phyloP scores from a whole-genome alignment of 2,329 filamentous ascomycete genomes.

The Sarocladium strictum region DNA sequence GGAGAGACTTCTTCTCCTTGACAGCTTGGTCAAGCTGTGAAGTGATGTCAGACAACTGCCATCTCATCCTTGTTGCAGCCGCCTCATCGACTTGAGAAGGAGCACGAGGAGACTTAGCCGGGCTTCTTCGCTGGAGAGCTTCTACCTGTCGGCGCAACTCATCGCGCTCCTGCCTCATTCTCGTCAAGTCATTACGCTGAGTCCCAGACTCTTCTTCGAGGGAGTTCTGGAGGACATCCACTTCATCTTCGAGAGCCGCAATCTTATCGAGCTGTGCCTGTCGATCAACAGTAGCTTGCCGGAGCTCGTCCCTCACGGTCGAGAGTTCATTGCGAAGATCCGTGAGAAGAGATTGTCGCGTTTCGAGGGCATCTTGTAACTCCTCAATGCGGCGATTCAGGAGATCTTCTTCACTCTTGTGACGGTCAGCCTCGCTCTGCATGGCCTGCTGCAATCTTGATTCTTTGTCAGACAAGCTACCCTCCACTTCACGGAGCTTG shows the following conservation, averaged over 20 bases:
- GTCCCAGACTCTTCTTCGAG: constrained; percentile 33
- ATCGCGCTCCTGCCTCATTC: constrained; percentile 21
- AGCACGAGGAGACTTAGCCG: constrained; percentile 19
- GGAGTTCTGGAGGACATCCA: constrained; percentile 59
- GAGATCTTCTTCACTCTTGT: constrained; percentile 64
- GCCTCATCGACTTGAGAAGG: neutral
- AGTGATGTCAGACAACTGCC: constrained; percentile 53
- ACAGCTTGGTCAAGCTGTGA: constrained; percentile 49
- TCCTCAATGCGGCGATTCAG: constrained; percentile 70
- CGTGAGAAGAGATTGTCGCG: constrained; percentile 59
- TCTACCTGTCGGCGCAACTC: constrained; percentile 32
- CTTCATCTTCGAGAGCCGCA: constrained; percentile 65
- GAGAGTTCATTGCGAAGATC: constrained; percentile 62
- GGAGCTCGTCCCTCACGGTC: constrained; percentile 60
- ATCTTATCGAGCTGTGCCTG: constrained; percentile 58
- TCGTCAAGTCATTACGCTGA: constrained; percentile 23
- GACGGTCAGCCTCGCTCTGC: constrained; percentile 64
- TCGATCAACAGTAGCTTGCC: constrained; percentile 59
- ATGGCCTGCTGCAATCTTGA: constrained; percentile 61
- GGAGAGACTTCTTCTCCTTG: constrained; percentile 56
- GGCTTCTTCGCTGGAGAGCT: constrained; percentile 17
- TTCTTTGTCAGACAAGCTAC: constrained; percentile 62
- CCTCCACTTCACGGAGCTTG: constrained; percentile 61
- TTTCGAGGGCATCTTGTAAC: constrained; percentile 64
- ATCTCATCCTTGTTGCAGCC: constrained; percentile 33